Base-by-base conservation (phyloP, 495 filamentous ascomycete genomes). In the Hypomontagnella submonticulosa region DNA sequence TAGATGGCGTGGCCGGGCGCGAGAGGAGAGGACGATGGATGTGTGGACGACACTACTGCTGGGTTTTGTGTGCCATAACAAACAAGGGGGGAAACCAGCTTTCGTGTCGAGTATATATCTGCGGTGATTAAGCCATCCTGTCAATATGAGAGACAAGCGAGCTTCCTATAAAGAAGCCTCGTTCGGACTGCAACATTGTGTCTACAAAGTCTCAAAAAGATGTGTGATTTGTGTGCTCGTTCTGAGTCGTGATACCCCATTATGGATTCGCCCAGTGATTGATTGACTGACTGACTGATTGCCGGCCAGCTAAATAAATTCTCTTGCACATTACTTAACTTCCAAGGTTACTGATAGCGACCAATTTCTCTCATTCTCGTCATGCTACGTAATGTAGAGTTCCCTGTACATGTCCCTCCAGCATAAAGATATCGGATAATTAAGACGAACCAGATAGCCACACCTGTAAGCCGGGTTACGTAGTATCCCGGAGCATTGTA, bases 11-110 rank as follows among this genome's bases (percentile, higher is more conserved):
- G 2, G 23, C 6, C 23, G 6, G 23, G 23, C 23, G 23, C 6
- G 23, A 2, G 6, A 3, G 23, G 23, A 27, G 23, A 27, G 23
- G 6, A 27, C 23, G 23, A 27, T 27, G 23, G n/a, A n/a, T 27
- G 23, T 27, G 43, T 3, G 42, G 30, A 46, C 32, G 40, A 33
- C 19, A 40, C 30, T 47, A 32, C n/a, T 11, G 49, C 49, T 19
- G 41, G 58, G 49, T 59, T 63, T 30, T 63, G 55, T 63, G 50
- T 63, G 60, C 42, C 15, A 63, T 63, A 63, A 56, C 49, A 50
- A 27, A 36, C 13, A 34, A 34, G 16, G 27, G 56, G 27, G 36
- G 15, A 23, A 15, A 27, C 48, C 48, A 42, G 48, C 19, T 23
- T 46, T 38, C 27, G 48, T 61, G 58, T 41, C 49, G 19, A 47